Evolutionary conservation across 2,329 filamentous ascomycete species (phyloP), one percentile per base, ranked within the genome.

Genomic region (Pseudocercospora eumusae): DNA sequence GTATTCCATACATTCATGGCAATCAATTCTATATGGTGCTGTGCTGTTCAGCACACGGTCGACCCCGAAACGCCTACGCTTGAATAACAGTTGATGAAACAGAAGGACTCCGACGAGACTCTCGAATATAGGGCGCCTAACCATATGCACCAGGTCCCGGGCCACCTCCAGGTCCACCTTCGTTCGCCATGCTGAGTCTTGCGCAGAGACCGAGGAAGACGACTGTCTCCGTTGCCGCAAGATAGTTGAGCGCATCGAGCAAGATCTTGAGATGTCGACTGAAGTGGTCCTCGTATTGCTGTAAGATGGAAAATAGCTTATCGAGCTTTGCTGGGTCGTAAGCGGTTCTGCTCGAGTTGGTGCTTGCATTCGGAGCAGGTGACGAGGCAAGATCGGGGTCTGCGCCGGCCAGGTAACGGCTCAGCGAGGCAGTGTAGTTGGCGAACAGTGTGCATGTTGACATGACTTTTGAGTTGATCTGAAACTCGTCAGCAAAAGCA

Each of bases 401-500:
- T 18, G 89, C 86, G 67, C 90, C 89, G 70, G 92, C 87, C 61
- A 99, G 85, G 72, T 93, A 92, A 65, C 91, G 88, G 10, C 91
- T 90, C 44, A 98, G 85, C 74, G 90, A 93, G 66, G 89, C 88
- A 28, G 92, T 96, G 79, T 96, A 97, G 60, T 89, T 87, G 56
- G 93, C 92, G 76, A 97, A 99, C 81, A 96, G 88, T 64, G 89
- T 93, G 81, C 95, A 98, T 42, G 93, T 96, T 68, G 92, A 91
- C 87, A 96, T 95, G 54, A 99, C 86, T 75, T 98, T 98, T 62
- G 93, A 95, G 79, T 98, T 93, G 73, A 99, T 96, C 93, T 97
- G 64, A 13, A 36, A 58, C 42, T 42, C 49, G 59, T 66, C 60
- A 66, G 66, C 18, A 23, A 21, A 21, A 36, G 33, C 7, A n/a